These are phyloP conservation scores for Apiospora sp. DNA, from an alignment of 2,329 filamentous ascomycete species.

Conservation along the genomic window DNA sequence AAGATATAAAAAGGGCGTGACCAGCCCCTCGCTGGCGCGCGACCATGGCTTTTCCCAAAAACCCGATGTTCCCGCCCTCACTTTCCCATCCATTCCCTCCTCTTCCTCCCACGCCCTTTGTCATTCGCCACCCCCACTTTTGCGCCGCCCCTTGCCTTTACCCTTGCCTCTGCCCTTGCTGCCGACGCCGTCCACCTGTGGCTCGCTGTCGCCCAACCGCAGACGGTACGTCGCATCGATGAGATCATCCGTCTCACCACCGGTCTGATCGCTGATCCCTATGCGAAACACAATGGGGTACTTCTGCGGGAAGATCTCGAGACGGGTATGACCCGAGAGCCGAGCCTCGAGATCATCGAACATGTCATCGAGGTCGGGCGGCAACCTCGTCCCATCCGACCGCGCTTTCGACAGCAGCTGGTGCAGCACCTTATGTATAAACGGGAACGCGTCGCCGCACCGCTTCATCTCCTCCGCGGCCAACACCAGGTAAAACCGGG, in stretches of 20 bases:
- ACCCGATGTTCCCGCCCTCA: background rate
- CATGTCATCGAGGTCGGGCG: background rate
- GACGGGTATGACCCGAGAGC: background rate
- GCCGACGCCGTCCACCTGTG: background rate
- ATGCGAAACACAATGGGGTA: conserved; percentile 22
- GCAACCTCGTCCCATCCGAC: background rate
- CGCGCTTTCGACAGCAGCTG: conserved; percentile 4
- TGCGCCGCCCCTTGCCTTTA: conserved; percentile 3
- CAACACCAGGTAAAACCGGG: conserved; percentile 22
- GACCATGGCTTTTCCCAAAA: background rate
- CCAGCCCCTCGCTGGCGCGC: background rate
- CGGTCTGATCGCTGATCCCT: background rate
- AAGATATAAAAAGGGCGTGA: background rate
- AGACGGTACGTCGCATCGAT: conserved; percentile 19
- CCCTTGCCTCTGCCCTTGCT: background rate
- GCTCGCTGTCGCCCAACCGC: background rate
- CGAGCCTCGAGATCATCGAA: conserved; percentile 20
- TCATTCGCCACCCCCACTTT: conserved; percentile 4
- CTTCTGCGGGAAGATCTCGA: background rate
- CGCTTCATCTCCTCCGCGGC: conserved; percentile 22
- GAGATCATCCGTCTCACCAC: background rate
- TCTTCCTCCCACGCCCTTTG: background rate
- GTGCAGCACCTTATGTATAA: conserved; percentile 4
- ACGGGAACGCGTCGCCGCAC: conserved; percentile 20
- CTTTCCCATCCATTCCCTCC: background rate